A percentile compares a stretch with the other conserved stretches of the same genome.
Conservation (phyloP, 148 eudicot genomes). For the Silene uniflora region DNA sequence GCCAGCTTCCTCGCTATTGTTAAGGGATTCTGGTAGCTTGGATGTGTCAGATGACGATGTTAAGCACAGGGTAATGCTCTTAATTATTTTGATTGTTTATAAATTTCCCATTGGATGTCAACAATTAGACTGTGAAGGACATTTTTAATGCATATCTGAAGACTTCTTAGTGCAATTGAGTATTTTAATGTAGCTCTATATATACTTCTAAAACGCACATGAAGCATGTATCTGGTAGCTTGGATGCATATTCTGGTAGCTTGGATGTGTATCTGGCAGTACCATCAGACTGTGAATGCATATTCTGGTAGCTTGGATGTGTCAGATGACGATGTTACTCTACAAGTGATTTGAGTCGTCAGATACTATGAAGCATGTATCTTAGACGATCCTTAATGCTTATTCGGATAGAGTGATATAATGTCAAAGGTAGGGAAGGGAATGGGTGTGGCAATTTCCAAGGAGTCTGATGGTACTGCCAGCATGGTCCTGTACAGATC, state of each 20-base stretch:
- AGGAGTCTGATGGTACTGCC: neutral
- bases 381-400: neutral
- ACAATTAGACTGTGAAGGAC: neutral
- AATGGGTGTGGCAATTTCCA: neutral
- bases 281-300: no score
- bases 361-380: neutral
- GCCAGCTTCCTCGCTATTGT: constrained; percentile 71
- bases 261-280: no score
- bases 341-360: neutral
- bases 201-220: neutral
- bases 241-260: no score
- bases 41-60: constrained; percentile 48
- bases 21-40: constrained; percentile 44
- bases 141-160: neutral
- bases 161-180: neutral
- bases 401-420: neutral
- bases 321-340: no score
- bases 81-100: neutral
- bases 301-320: no score
- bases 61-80: constrained; percentile 46
- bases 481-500: neutral
- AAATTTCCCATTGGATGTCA: neutral
- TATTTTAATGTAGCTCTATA: neutral
- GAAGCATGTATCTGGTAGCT: no score
- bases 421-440: neutral